Evolutionary conservation across 352 stramenopile genomes (phyloP), one percentile per base, ranked within the genome.

Genomic region (Aphanomyces invadans): DNA sequence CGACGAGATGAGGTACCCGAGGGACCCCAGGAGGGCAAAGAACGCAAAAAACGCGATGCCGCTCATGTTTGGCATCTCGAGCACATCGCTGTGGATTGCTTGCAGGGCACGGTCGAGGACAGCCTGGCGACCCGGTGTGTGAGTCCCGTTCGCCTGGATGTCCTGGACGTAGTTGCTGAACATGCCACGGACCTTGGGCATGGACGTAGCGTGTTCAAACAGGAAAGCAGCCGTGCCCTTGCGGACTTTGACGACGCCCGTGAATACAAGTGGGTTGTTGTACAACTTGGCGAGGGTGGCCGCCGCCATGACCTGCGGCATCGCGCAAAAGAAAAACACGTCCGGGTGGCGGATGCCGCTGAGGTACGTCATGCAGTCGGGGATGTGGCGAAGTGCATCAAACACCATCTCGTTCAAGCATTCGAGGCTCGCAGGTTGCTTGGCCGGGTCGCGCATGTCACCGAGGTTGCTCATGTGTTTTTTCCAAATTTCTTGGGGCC

Each of bases 281-380:
- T 92, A 97, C 54, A 87, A 82, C 70, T 95, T 87, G 33, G 86
- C 85, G 29, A 98, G 74, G 0, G 91, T 98, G 7, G 88, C 87
- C 71, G 97, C 96, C 7, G 91, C 91, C 91, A 98, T 98, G 9
- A 97, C 87, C 70, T 97, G 86, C 12, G 91, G 91, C 66, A 98
- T 97, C 10, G 90, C 90, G 73, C 91, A 98, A 68, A 98, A 98
- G 23, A 80, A 75, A 71, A 97, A 97, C 23, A 98, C 76, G 68
- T 94, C 80, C 1, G 76, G 62, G 66, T 89, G 89, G 48, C 79
- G 54, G 17, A 97, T 70, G 49, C 83, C 74, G 0, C 72, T 77
- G 62, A 98, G 73, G 74, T 98, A 98, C 4, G 73, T 69, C n/a
- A 98, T 74, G 70, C 89, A 97, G 64, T 96, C 80, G 0, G 88